Conservation (phyloP, 257 asterid genomes). For the Jacaranda mimosifolia region DNA sequence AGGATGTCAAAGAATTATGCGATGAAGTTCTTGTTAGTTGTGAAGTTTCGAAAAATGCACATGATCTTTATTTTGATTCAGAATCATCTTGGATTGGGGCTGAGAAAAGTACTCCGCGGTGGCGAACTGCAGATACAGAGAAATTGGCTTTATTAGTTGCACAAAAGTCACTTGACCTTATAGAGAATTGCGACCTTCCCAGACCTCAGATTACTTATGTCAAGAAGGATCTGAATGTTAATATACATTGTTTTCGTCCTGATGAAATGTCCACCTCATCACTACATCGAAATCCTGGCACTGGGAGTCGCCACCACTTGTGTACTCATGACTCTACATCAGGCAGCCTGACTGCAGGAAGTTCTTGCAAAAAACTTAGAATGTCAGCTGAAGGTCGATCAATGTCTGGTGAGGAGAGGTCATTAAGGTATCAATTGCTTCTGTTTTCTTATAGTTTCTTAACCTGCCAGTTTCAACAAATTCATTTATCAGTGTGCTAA, state of each 20-base stretch:
- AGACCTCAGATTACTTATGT: conserved; percentile 59
- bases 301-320: conserved; percentile 15
- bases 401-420: conserved; percentile 36
- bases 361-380: conserved; percentile 37
- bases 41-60: conserved; percentile 47
- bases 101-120: conserved; percentile 76
- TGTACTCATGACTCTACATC: conserved; percentile 29
- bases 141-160: conserved; percentile 81
- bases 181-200: conserved; percentile 95
- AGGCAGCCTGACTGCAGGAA: conserved; percentile 34
- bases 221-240: conserved; percentile 47
- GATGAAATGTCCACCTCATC: conserved; percentile 36
- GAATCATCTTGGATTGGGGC: conserved; percentile 63
- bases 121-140: conserved; percentile 85
- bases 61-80: conserved; percentile 53
- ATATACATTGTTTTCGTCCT: conserved; percentile 33
- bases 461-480: neutral
- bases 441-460: neutral
- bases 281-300: conserved; percentile 29
- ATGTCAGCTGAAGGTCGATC: conserved; percentile 38
- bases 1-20: conserved; percentile 37
- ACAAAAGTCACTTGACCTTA: conserved; percentile 58
- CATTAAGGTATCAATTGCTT: conserved; percentile 48
- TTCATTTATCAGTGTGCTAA: neutral
- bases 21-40: conserved; percentile 38